Base-by-base conservation (phyloP, 495 filamentous ascomycete species). In the Trichoderma virens region DNA sequence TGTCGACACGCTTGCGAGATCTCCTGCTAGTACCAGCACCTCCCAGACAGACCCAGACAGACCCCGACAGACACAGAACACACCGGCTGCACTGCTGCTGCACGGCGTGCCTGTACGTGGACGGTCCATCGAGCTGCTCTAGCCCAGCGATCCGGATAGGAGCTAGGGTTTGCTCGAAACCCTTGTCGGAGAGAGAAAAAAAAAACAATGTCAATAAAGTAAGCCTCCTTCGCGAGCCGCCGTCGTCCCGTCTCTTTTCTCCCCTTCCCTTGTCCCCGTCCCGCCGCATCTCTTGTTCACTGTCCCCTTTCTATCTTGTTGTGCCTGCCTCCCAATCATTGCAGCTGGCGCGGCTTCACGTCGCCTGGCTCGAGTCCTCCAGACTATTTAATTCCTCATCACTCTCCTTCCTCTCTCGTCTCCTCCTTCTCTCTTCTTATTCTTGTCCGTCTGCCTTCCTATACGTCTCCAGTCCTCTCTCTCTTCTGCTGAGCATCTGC, bases 201-300 rank as follows among this genome's bases (percentile, higher is more conserved):
- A 41, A 39, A 62, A 76, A 73, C 77, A 73, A 88, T 88, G 85
- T 88, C 85, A 78, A 81, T 88, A 80, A 87, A 88, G 85, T 88
- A 82, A 75, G 83, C 82, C 70, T 68, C 64, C 71, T 67, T 65
- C 67, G 61, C 51, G 51, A 56, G 51, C 25, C 64, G 59, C 65
- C 65, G 65, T 63, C 68, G 67, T 66, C 68, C 20, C 62, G 61
- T 59, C 65, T 65, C 61, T 62, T 64, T n/a, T 64, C 62, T 72
- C 67, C 59, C 65, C 41, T 56, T 62, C 62, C 66, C 65, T 62
- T 64, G 59, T 62, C 31, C 60, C 54, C 61, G 27, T 64, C 68
- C 61, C 60, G 54, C 61, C 62, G 60, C 64, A 34, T 59, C 30
- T 59, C 59, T 64, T 51, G 62, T 65, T 62, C 51, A 47, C 61